phyloP scores from a whole-genome alignment of 2,329 filamentous ascomycete genomes.

The Aspergillus nomiae region DNA sequence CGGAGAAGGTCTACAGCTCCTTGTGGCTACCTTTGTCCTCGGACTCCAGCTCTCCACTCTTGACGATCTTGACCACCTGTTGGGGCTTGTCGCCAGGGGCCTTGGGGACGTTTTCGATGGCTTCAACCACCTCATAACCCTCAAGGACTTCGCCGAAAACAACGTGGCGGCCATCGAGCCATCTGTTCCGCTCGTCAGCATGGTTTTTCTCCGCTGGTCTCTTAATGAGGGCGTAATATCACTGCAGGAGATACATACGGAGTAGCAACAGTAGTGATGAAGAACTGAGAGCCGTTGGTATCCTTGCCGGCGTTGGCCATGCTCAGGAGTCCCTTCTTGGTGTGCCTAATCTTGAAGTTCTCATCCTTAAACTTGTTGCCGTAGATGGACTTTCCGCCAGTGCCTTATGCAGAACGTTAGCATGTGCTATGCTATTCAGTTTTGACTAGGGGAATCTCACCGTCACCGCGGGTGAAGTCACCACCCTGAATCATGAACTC shows the following conservation, averaged over 20 bases:
- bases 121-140: conserved; percentile 65
- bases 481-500: conserved; percentile 72
- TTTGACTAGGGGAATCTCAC: conserved; percentile 27
- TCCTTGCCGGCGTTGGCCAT: conserved; percentile 68
- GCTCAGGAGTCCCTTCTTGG: conserved; percentile 64
- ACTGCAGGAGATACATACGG: conserved; percentile 34
- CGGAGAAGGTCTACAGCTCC: conserved; percentile 58
- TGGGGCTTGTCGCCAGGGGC: conserved; percentile 58
- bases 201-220: neutral
- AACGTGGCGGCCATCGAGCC: conserved; percentile 66
- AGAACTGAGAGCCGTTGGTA: conserved; percentile 68
- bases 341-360: conserved; percentile 73
- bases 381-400: conserved; percentile 69
- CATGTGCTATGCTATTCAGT: neutral
- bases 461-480: conserved; percentile 67
- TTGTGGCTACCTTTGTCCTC: conserved; percentile 64
- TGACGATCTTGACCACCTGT: conserved; percentile 63
- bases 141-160: conserved; percentile 71
- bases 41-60: conserved; percentile 64
- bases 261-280: conserved; percentile 65
- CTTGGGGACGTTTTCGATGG: conserved; percentile 64
- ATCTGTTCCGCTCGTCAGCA: conserved; percentile 37
- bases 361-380: conserved; percentile 68
- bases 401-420: conserved; percentile 45
- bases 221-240: neutral